Base-by-base conservation (phyloP, 2,329 filamentous ascomycete genomes). In the Raffaelea albimanens region DNA sequence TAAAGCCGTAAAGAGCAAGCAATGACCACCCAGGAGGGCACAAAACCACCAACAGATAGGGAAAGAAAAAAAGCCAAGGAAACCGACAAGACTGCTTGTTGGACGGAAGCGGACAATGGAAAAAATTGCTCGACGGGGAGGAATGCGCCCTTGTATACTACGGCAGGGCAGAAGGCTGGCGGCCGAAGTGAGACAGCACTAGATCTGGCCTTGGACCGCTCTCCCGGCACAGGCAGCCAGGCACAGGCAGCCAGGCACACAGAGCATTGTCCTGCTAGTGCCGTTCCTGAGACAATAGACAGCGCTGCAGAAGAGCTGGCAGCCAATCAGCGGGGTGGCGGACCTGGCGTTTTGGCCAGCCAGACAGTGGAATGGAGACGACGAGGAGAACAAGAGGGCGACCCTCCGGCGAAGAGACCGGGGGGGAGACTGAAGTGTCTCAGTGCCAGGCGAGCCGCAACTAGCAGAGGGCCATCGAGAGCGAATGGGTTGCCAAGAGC, bases 361-460 rank as follows among this genome's bases (percentile, higher is more conserved):
- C 47, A 5, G 46, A 36, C 42, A 40, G 16, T 11, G 47, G 47
- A 45, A 48, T 48, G 47, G 43, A 13, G 31, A 29, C 34, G 18
- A 8, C 34, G 14, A 38, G 34, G 14, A 16, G 34, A 7, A 38
- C 13, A 19, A 5, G 18, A 8, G 8, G 9, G 34, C 18, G 14
- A 38, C 16, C 16, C 16, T 10, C 10, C 31, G 31, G 31, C 10
- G 31, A 34, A 34, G 16, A 16, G 10, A 9, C 16, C 9, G 31
- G 16, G 31, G 16, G 10, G 10, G 10, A 34, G 31, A 34, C 9
- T 34, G 16, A 34, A n/a, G n/a, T n/a, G 25, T 29, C 25, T 29
- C 25, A 29, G 7, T 13, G 13, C 7, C 7, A 7, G 13, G 25
- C 25, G 25, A 29, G 25, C 25, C 25, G 25, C 25, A 29, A 29